These are phyloP conservation scores for Vitis riparia DNA, from an alignment of 164 flowering plant genomes.

Conservation along the genomic window DNA sequence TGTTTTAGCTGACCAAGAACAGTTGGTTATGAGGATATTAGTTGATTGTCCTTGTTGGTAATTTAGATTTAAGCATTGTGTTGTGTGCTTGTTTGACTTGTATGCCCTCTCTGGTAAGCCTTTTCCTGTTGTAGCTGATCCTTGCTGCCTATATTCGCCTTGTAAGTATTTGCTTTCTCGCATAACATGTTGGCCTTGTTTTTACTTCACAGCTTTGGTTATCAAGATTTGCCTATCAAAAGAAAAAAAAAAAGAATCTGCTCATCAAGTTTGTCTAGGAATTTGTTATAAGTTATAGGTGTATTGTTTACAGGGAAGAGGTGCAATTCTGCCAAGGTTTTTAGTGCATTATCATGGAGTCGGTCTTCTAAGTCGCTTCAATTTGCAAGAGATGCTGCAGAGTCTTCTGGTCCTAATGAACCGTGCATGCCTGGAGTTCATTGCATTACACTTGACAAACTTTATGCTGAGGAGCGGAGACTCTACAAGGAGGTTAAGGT, in stretches of 20 bases:
- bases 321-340: slow-evolving; percentile 71
- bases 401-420: slow-evolving; percentile 39
- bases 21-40: not conserved
- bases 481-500: slow-evolving; percentile 83
- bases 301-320: slow-evolving; percentile 56
- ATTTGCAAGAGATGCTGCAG: slow-evolving; percentile 40
- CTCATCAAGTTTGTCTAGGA: not conserved
- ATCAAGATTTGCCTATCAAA: too few relatives aligned
- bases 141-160: not conserved
- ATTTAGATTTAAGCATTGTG: not conserved
- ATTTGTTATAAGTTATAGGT: not conserved
- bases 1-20: too few relatives aligned
- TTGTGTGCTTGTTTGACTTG: not conserved
- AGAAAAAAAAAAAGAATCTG: too few relatives aligned
- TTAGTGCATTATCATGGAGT: slow-evolving; percentile 81
- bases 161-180: too few relatives aligned
- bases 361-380: slow-evolving; percentile 82
- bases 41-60: not conserved
- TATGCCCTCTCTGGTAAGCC: not conserved
- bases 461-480: slow-evolving; percentile 64
- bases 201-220: too few relatives aligned
- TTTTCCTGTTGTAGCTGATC: slow-evolving; percentile 1
- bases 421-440: slow-evolving; percentile 83
- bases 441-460: slow-evolving; percentile 61
- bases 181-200: too few relatives aligned